These are phyloP conservation scores for Cyphellophora europaea DNA, from an alignment of 2,329 filamentous ascomycete species.

Conservation along the genomic window DNA sequence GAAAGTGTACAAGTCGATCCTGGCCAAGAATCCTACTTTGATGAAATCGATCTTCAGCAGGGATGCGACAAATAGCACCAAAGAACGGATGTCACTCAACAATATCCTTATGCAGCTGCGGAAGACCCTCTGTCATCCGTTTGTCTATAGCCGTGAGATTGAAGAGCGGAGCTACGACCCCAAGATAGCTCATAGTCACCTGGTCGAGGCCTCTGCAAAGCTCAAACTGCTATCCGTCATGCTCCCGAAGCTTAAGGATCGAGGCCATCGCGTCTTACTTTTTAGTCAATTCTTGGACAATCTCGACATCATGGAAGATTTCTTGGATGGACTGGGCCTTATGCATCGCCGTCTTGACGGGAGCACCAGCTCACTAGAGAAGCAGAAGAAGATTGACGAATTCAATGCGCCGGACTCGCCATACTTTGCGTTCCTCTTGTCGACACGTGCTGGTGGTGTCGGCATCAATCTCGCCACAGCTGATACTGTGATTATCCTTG, in stretches of 20 bases:
- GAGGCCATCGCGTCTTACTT: conserved; percentile 82
- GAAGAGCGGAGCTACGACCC: conserved; percentile 64
- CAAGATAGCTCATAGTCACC: conserved; percentile 60
- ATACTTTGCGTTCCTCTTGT: conserved; percentile 84
- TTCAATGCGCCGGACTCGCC: conserved; percentile 80
- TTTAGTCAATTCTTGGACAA: conserved; percentile 92
- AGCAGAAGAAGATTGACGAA: conserved; percentile 87
- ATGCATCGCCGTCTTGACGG: conserved; percentile 77
- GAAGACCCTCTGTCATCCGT: conserved; percentile 92
- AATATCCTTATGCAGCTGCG: conserved; percentile 94
- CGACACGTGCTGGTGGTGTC: conserved; percentile 88
- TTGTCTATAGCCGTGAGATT: conserved; percentile 82
- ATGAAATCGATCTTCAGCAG: conserved; percentile 74
- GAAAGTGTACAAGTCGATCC: conserved; percentile 86
- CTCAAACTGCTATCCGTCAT: conserved; percentile 74
- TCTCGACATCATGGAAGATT: conserved; percentile 86
- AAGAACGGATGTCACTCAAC: conserved; percentile 73
- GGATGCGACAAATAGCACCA: conserved; percentile 48
- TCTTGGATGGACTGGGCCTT: conserved; percentile 66
- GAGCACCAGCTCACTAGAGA: conserved; percentile 68
- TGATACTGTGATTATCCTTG: conserved; percentile 94
- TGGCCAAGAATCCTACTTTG: conserved; percentile 80
- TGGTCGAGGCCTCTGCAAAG: conserved; percentile 87
- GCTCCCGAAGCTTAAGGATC: conserved; percentile 74
- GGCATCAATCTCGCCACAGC: conserved; percentile 96